Evolutionary conservation across 345 rosid genomes (phyloP).

Genomic region (Clausena lansium): DNA sequence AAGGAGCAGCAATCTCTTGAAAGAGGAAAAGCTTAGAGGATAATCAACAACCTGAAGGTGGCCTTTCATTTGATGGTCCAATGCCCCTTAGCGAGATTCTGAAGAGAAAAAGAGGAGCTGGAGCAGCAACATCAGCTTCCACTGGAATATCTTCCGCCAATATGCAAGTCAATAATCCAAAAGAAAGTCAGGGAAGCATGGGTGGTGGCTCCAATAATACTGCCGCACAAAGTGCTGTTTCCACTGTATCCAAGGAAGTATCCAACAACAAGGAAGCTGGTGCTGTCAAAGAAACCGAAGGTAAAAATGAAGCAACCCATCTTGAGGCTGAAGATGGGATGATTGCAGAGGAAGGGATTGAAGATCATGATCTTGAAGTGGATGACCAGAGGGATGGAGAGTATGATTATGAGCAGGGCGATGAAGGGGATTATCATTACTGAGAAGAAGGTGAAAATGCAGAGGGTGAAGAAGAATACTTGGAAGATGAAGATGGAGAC

Average conservation of each 20-base stretch:
- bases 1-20: constrained; percentile 39
- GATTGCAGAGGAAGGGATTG: constrained; percentile 40
- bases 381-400: constrained; percentile 51
- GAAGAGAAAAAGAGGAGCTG: constrained; percentile 71
- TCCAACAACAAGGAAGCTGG: constrained; percentile 25
- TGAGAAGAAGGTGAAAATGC: constrained; percentile 71
- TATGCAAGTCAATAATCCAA: constrained; percentile 19
- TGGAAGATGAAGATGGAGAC: constrained; percentile 59
- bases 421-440: constrained; percentile 65
- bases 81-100: constrained; percentile 84
- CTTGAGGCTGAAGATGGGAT: constrained; percentile 37
- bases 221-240: neutral
- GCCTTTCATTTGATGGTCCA: constrained; percentile 72
- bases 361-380: constrained; percentile 49
- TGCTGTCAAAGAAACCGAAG: constrained; percentile 21
- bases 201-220: neutral
- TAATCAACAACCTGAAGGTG: constrained; percentile 42
- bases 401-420: constrained; percentile 51
- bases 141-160: constrained; percentile 20
- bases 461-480: constrained; percentile 51
- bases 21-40: constrained; percentile 53
- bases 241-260: constrained; percentile 28
- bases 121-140: constrained; percentile 37
- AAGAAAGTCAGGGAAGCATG: constrained; percentile 17
- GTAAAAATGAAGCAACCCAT: constrained; percentile 28